Conservation (phyloP, 2,329 filamentous ascomycete species). For the Phialophora verrucosa region DNA sequence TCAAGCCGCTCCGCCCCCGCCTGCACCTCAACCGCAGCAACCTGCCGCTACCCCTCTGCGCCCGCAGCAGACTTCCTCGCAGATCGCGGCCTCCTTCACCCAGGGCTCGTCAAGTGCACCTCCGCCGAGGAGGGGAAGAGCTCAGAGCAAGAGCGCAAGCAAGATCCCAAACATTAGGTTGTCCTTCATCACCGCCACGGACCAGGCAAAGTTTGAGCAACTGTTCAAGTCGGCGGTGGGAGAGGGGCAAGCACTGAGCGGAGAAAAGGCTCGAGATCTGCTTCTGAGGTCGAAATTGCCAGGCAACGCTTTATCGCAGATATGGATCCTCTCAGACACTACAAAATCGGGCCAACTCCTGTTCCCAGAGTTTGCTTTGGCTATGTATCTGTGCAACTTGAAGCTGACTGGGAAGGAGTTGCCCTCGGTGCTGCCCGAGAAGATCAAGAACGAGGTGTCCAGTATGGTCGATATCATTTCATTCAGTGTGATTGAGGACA, state of each 20-base stretch:
- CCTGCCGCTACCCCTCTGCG: slow-evolving; percentile 58
- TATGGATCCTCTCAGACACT: slow-evolving; percentile 94
- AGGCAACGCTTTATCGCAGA: slow-evolving; percentile 85
- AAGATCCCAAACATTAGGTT: slow-evolving; percentile 90
- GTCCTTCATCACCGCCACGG: slow-evolving; percentile 92
- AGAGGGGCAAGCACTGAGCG: slow-evolving; percentile 81
- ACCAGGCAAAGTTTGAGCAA: slow-evolving; percentile 97
- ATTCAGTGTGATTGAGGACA: slow-evolving; percentile 83
- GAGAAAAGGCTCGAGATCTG: slow-evolving; percentile 88
- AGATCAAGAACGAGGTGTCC: slow-evolving; percentile 92
- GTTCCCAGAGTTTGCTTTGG: slow-evolving; percentile 95
- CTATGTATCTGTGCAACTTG: slow-evolving; percentile 98
- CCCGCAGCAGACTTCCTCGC: slow-evolving; percentile 64
- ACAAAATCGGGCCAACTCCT: slow-evolving; percentile 95
- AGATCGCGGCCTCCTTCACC: slow-evolving; percentile 69
- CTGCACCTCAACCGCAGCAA: slow-evolving; percentile 42
- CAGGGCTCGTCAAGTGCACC: slow-evolving; percentile 56
- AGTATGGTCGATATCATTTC: slow-evolving; percentile 99
- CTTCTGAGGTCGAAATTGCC: slow-evolving; percentile 86
- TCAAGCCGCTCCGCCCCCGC: slow-evolving; percentile 51
- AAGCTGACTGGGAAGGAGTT: slow-evolving; percentile 85
- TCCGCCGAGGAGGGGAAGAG: slow-evolving; percentile 64
- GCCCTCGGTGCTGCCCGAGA: slow-evolving; percentile 76
- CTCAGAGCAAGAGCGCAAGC: slow-evolving; percentile 61
- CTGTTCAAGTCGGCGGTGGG: slow-evolving; percentile 95